These are phyloP conservation scores for Juglanconis oblonga DNA, from an alignment of 2,329 filamentous ascomycete species.

Conservation along the genomic window DNA sequence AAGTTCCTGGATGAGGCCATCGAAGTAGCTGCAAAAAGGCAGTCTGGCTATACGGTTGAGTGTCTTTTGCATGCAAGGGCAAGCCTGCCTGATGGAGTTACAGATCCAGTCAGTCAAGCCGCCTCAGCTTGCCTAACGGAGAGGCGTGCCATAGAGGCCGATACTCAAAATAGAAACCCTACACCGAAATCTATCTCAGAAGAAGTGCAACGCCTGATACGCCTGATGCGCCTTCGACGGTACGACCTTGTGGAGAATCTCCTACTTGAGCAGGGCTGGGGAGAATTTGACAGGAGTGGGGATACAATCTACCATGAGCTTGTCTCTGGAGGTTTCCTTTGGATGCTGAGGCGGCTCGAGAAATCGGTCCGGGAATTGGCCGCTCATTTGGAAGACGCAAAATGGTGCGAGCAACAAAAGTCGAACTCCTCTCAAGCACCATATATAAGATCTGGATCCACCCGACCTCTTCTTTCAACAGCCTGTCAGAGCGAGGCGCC, in stretches of 20 bases:
- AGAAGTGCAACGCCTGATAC: not conserved
- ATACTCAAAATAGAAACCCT: too few relatives aligned
- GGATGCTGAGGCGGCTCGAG: not conserved
- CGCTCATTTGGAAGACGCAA: not conserved
- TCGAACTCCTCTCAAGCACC: not conserved
- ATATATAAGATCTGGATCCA: not conserved
- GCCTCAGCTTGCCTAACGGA: too few relatives aligned
- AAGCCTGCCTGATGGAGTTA: too few relatives aligned
- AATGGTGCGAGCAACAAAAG: not conserved
- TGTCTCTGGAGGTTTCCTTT: not conserved
- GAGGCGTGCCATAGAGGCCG: too few relatives aligned
- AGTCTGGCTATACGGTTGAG: not conserved
- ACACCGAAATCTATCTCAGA: too few relatives aligned
- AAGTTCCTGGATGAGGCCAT: not conserved
- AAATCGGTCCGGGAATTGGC: not conserved
- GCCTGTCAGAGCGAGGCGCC: not conserved
- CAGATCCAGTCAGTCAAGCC: too few relatives aligned
- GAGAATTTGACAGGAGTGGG: not conserved
- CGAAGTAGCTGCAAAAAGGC: not conserved
- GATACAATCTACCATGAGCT: constrained; percentile 1
- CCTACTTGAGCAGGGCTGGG: constrained; percentile 1
- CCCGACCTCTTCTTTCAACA: not conserved
- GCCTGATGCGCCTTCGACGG: constrained; percentile 1
- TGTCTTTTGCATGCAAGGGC: not conserved
- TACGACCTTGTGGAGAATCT: constrained; percentile 1